Evolutionary conservation across 345 rosid species (phyloP).

Genomic region (Arabidopsis suecica): DNA sequence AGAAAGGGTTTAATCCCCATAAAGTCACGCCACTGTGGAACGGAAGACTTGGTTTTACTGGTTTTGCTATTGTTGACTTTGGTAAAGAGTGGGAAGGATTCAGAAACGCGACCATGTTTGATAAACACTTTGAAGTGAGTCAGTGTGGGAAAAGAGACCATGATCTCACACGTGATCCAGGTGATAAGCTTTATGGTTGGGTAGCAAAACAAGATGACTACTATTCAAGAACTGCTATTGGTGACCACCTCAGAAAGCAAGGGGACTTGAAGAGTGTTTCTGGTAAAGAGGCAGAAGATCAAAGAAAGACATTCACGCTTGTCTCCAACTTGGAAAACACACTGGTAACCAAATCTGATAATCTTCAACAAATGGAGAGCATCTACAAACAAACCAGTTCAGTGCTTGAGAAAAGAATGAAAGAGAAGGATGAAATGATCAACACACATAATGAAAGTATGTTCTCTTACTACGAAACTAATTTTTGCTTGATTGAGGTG

Average conservation of each 20-base stretch:
- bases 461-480: not conserved
- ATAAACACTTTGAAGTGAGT: slow-evolving; percentile 52
- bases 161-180: slow-evolving; percentile 40
- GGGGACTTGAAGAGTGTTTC: slow-evolving; percentile 70
- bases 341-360: slow-evolving; percentile 50
- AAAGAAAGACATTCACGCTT: slow-evolving; percentile 49
- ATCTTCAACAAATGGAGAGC: slow-evolving; percentile 56
- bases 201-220: slow-evolving; percentile 70
- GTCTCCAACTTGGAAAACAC: slow-evolving; percentile 53
- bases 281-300: slow-evolving; percentile 58
- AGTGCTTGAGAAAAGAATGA: slow-evolving; percentile 40
- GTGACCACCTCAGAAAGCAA: slow-evolving; percentile 54
- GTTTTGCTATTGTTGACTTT: slow-evolving; percentile 73
- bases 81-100: slow-evolving; percentile 71
- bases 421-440: slow-evolving; percentile 62
- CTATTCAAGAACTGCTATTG: slow-evolving; percentile 42
- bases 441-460: slow-evolving; percentile 62
- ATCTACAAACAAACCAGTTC: slow-evolving; percentile 49
- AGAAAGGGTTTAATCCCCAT: slow-evolving; percentile 65
- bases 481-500: slow-evolving; percentile 6
- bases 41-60: slow-evolving; percentile 54
- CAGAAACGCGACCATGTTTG: slow-evolving; percentile 62
- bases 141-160: slow-evolving; percentile 57
- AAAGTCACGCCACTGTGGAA: slow-evolving; percentile 71
- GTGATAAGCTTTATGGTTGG: slow-evolving; percentile 72